Base-by-base conservation (phyloP, 768 basidiomycete species). In the Sporobolomyces phaffii region DNA sequence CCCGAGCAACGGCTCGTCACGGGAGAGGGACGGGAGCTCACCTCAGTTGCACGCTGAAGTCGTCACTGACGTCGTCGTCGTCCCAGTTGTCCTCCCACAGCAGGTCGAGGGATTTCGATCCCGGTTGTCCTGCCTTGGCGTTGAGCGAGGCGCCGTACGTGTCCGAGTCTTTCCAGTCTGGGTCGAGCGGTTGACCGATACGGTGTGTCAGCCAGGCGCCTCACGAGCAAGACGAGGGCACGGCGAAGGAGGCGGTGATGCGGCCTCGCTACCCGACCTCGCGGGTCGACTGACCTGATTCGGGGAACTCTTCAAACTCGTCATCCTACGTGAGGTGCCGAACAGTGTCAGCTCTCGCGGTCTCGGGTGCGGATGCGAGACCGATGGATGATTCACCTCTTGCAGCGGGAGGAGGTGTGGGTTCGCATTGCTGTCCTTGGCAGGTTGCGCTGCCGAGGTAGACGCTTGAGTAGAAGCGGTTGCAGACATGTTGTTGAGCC, bases 71-170 rank as follows among this genome's bases (percentile, higher is more conserved):
- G 78, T 98, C 94, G 79, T 99, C 96, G 74, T 99, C 96, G 75
- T 99, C 96, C 96, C 96, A 99, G 77, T 97, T 97, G 73, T 98
- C 96, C 81, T 99, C 96, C 96, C 96, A 99, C 15, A 99, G 81
- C 75, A 91, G 90, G 78, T 96, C 87, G 22, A 89, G 88, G 45
- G 87, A 87, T 38, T 87, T 87, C 73, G 85, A 86, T 5, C 87
- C 89, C 5, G 87, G 88, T 3, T 88, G 86, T 15, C 40, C 64
- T 2, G 65, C 70, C 43, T 63, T 48, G 41, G 67, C 69, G 31
- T 75, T 69, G 40, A 75, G 65, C 44, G 60, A 60, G 20, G 75
- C 70, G n/a, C 61, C 70, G 58, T 63, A 72, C 24, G 68, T 70
- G 26, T 73, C 70, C 36, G 71, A 60, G 11, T 43, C 40, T 36